Percentiles rank a stretch among this genome's conserved stretches.
phyloP scores from a whole-genome alignment of 805 yeast genomes.

The Phaffomyces thermotolerans region DNA sequence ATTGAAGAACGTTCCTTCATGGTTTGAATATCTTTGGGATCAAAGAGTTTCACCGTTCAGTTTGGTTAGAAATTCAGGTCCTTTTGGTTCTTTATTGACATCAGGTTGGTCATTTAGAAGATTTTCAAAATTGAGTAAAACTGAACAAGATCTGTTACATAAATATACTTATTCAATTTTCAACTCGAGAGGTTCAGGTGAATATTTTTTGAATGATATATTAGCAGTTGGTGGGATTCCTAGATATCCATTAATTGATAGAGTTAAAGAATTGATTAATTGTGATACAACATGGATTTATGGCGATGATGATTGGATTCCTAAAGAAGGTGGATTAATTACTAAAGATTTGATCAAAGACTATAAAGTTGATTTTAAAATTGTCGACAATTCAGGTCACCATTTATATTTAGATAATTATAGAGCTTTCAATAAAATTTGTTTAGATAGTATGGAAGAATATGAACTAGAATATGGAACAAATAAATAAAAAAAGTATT shows the following conservation, averaged over 20 bases:
- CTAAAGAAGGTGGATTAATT: slow-evolving; percentile 31
- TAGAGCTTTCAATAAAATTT: slow-evolving; percentile 41
- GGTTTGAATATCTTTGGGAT: slow-evolving; percentile 83
- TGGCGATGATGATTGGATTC: slow-evolving; percentile 74
- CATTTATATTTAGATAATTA: slow-evolving; percentile 71
- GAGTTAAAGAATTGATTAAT: slow-evolving; percentile 33
- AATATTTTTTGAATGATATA: slow-evolving; percentile 77
- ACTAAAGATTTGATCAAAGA: slow-evolving; percentile 23
- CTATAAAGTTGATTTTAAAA: slow-evolving; percentile 28
- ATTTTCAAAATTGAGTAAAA: slow-evolving; percentile 49
- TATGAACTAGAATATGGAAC: slow-evolving; percentile 8
- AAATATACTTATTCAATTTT: slow-evolving; percentile 78
- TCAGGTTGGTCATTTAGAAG: slow-evolving; percentile 87
- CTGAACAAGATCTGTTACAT: slow-evolving; percentile 53
- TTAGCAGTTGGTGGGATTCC: slow-evolving; percentile 91
- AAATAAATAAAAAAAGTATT: too few relatives aligned
- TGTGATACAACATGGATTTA: slow-evolving; percentile 77
- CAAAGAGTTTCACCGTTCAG: slow-evolving; percentile 80
- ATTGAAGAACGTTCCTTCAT: slow-evolving; percentile 51
- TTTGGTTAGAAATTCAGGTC: slow-evolving; percentile 69
- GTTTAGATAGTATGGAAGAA: slow-evolving; percentile 44
- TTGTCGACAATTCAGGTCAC: slow-evolving; percentile 60
- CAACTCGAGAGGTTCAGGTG: slow-evolving; percentile 86
- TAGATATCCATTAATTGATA: slow-evolving; percentile 54
- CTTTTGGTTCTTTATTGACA: slow-evolving; percentile 76